Percentiles rank a stretch among this genome's conserved stretches.
These are phyloP conservation scores for Tuber melanosporum DNA, from an alignment of 495 filamentous ascomycete genomes.

Conservation along the genomic window DNA sequence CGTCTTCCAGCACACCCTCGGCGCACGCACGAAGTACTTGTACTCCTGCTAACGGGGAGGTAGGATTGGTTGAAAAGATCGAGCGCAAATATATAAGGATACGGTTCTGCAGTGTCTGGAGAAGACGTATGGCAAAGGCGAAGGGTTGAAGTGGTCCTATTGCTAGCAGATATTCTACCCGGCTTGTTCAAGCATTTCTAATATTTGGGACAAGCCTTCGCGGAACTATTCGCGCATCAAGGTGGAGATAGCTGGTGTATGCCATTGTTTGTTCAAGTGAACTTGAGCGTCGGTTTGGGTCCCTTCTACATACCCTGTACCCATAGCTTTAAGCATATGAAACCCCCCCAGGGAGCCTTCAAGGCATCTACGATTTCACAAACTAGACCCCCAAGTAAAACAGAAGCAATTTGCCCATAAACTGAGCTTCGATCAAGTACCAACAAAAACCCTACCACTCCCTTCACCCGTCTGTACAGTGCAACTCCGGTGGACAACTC, in stretches of 20 bases:
- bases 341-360: neutral
- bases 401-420: neutral
- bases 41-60: constrained; percentile 48
- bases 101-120: constrained; percentile 55
- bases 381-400: neutral
- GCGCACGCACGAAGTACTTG: constrained; percentile 54
- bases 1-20: constrained; percentile 53
- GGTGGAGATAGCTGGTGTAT: constrained; percentile 58
- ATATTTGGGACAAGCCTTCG: constrained; percentile 46
- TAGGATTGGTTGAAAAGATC: constrained; percentile 56
- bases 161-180: constrained; percentile 65
- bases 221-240: constrained; percentile 57
- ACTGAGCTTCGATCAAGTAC: neutral
- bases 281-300: neutral
- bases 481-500: constrained; percentile 60
- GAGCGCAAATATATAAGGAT: constrained; percentile 47
- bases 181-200: constrained; percentile 14
- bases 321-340: neutral
- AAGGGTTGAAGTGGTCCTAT: constrained; percentile 55
- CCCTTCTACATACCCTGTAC: neutral
- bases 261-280: constrained; percentile 57
- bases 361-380: neutral
- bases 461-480: constrained; percentile 51
- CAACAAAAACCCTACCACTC: neutral
- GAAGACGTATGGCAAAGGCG: constrained; percentile 55